Conservation (phyloP, 352 stramenopile species). For the Phytophthora lateralis region DNA sequence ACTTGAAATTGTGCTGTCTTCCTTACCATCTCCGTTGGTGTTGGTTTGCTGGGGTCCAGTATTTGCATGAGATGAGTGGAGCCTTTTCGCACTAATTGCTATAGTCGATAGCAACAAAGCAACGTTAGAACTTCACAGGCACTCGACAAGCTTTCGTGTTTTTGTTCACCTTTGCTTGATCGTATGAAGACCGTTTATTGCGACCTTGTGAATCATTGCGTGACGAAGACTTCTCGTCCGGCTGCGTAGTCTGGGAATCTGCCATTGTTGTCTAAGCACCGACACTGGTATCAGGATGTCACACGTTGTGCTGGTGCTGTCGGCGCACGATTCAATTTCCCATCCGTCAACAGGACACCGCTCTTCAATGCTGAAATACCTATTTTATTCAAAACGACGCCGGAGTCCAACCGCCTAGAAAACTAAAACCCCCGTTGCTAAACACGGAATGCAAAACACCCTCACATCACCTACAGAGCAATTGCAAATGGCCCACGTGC, state of each 20-base stretch:
- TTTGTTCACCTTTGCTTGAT: constrained; percentile 26
- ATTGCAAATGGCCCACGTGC: too few species aligned
- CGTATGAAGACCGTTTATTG: constrained; percentile 15
- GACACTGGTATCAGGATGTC: constrained; percentile 2
- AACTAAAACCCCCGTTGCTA: constrained; percentile 19
- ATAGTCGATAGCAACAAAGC: background rate
- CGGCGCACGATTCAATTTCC: constrained; percentile 2
- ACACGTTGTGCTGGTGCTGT: constrained; percentile 9
- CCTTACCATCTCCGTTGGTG: constrained; percentile 25
- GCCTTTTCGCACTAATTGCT: constrained; percentile 33
- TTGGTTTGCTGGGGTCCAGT: constrained; percentile 19
- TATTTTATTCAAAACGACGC: constrained; percentile 5
- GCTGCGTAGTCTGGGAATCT: constrained; percentile 5
- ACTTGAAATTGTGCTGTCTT: background rate
- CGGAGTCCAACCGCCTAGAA: constrained; percentile 15
- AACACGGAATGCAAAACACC: constrained; percentile 13
- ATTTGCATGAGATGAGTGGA: constrained; percentile 33
- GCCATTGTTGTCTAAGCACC: constrained; percentile 7
- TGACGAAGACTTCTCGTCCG: constrained; percentile 6
- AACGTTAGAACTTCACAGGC: constrained; percentile 1
- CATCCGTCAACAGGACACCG: constrained; percentile 14
- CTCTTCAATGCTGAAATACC: background rate
- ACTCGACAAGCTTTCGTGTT: background rate
- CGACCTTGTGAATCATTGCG: constrained; percentile 9
- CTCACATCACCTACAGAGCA: background rate